Percentiles rank a stretch among this genome's conserved stretches.
These are phyloP conservation scores for Pyrenochaeta sp. DNA, from an alignment of 2,329 filamentous ascomycete species.

Conservation along the genomic window DNA sequence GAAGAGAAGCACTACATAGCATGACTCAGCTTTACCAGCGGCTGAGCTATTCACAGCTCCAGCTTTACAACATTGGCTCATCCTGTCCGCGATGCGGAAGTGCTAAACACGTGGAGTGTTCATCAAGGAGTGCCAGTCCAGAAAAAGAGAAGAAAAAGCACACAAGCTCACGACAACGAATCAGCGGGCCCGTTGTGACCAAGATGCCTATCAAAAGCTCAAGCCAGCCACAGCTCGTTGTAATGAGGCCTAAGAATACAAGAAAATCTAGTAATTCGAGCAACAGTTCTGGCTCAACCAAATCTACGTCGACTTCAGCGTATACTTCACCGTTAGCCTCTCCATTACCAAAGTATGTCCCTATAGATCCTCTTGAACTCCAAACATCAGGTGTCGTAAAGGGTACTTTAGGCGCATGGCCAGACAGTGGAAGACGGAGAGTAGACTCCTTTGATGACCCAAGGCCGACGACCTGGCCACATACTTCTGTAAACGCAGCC, in stretches of 20 bases:
- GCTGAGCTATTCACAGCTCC: conserved; percentile 47
- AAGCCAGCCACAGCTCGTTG: conserved; percentile 46
- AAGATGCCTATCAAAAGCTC: conserved; percentile 43
- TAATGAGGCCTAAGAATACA: conserved; percentile 44
- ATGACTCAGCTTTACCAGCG: conserved; percentile 52
- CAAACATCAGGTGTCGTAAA: conserved; percentile 14
- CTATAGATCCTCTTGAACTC: conserved; percentile 33
- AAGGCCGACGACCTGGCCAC: conserved; percentile 34
- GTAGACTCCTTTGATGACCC: conserved; percentile 33
- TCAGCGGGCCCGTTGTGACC: conserved; percentile 36
- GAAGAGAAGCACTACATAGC: conserved; percentile 55
- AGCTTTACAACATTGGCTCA: conserved; percentile 34
- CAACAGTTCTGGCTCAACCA: conserved; percentile 31
- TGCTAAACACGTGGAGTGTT: conserved; percentile 33
- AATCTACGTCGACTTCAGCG: conserved; percentile 28
- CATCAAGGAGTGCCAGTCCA: conserved; percentile 19
- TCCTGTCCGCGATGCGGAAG: conserved; percentile 35
- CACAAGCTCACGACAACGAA: conserved; percentile 30
- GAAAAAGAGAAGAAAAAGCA: conserved; percentile 37
- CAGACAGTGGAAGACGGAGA: conserved; percentile 21
- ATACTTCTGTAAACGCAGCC: conserved; percentile 16
- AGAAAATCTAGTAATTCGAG: conserved; percentile 36
- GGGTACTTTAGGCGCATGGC: conserved; percentile 16
- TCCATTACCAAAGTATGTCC: conserved; percentile 34
- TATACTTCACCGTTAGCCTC: conserved; percentile 33